A percentile compares a stretch with the other conserved stretches of the same genome.
Conservation (phyloP, 495 filamentous ascomycete genomes). For the Lasiosphaeria hispida region DNA sequence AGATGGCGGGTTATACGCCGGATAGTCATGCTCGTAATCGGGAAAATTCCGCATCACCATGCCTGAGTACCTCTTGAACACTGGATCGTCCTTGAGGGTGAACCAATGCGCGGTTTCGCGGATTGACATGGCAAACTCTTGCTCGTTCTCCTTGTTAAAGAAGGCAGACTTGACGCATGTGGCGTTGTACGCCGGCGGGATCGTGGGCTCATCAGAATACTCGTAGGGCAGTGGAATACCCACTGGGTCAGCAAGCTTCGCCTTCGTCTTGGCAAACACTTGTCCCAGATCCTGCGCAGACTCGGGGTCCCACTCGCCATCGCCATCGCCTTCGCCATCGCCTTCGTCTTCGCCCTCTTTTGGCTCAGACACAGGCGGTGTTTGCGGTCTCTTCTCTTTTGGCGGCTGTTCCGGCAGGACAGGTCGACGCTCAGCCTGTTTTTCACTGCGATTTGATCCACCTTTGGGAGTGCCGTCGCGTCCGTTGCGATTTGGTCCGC, state of each 20-base stretch:
- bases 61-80: conserved; percentile 36
- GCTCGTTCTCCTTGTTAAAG: conserved; percentile 44
- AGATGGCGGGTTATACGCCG: conserved; percentile 17
- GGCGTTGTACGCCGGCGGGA: conserved; percentile 44
- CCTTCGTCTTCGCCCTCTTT: conserved; percentile 9
- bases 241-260: conserved; percentile 43
- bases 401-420: background rate
- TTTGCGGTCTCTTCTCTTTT: conserved; percentile 2
- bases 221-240: conserved; percentile 39
- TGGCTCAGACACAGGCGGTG: background rate
- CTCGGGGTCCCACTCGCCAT: conserved; percentile 32
- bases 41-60: conserved; percentile 31
- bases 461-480: background rate
- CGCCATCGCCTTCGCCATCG: background rate
- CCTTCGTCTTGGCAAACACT: conserved; percentile 36
- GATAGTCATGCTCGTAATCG: conserved; percentile 20
- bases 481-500: background rate
- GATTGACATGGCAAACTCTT: conserved; percentile 43
- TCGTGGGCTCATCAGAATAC: conserved; percentile 44
- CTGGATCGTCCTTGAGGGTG: conserved; percentile 45
- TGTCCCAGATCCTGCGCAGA: conserved; percentile 40
- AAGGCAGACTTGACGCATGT: conserved; percentile 46
- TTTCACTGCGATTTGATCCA: conserved; percentile 7
- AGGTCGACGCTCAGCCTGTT: background rate
- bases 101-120: conserved; percentile 44